Evolutionary conservation across 2,329 filamentous ascomycete genomes (phyloP).

Genomic region (Daldinia sp.): DNA sequence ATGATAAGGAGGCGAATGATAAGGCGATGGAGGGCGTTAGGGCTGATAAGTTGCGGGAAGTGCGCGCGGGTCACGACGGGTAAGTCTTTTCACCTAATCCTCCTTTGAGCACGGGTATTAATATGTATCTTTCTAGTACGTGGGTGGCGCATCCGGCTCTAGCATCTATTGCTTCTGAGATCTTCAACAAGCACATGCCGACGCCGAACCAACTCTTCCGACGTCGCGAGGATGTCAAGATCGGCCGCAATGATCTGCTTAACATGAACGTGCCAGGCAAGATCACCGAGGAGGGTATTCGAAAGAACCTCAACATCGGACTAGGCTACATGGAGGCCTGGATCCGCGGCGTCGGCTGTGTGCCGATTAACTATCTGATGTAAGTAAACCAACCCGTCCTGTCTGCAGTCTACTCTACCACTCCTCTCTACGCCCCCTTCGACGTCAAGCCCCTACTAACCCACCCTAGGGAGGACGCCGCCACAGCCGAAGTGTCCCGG

Average conservation of each 20-base stretch:
- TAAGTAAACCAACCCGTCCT: conserved; percentile 47
- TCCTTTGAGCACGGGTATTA: neutral
- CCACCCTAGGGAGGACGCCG: conserved; percentile 78
- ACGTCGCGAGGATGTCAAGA: conserved; percentile 86
- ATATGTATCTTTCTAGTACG: conserved; percentile 58
- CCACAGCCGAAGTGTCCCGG: conserved; percentile 93
- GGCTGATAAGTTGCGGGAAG: conserved; percentile 95
- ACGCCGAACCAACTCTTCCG: conserved; percentile 96
- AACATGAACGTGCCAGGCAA: conserved; percentile 98
- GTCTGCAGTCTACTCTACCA: neutral
- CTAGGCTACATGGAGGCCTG: conserved; percentile 99
- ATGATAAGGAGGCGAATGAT: conserved; percentile 89
- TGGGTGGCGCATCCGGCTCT: conserved; percentile 98
- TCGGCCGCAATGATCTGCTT: conserved; percentile 87
- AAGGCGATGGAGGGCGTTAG: conserved; percentile 92
- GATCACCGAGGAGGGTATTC: conserved; percentile 93
- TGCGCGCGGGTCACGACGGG: conserved; percentile 92
- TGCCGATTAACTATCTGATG: conserved; percentile 98
- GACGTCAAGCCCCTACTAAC: neutral
- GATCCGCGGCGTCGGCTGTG: conserved; percentile 92
- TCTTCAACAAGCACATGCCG: conserved; percentile 99
- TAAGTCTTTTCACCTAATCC: conserved; percentile 37
- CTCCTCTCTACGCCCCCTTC: neutral
- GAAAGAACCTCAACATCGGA: conserved; percentile 97
- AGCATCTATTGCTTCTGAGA: conserved; percentile 83